These are phyloP conservation scores for Cornus controversa DNA, from an alignment of 148 eudicot genomes.

Conservation along the genomic window DNA sequence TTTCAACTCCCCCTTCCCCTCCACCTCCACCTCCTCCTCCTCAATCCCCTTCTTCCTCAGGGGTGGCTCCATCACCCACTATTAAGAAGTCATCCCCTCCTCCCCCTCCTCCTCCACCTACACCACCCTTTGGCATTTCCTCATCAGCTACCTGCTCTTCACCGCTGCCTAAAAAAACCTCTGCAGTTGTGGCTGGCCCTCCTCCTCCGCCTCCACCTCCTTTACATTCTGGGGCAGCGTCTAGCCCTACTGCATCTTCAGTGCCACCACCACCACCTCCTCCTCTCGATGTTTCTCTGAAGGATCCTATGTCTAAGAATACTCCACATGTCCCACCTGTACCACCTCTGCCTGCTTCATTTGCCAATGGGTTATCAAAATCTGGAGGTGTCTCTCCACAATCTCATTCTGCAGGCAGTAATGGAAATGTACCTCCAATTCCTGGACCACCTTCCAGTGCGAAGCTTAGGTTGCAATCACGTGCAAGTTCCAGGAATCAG, in stretches of 20 bases:
- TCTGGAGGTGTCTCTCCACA: slow-evolving; percentile 30
- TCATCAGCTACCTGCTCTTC: slow-evolving; percentile 7
- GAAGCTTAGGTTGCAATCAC: slow-evolving; percentile 46
- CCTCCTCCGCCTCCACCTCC: slow-evolving; percentile 45
- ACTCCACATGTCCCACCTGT: slow-evolving; percentile 46
- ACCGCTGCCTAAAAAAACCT: background rate
- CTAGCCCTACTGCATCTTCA: slow-evolving; percentile 20
- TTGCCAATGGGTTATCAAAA: slow-evolving; percentile 34
- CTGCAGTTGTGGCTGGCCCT: slow-evolving; percentile 20
- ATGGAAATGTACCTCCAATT: slow-evolving; percentile 56
- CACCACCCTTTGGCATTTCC: slow-evolving; percentile 10
- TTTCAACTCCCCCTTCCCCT: slow-evolving; percentile 15
- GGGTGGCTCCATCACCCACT: slow-evolving; percentile 4
- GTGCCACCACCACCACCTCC: slow-evolving; percentile 59
- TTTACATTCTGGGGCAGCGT: slow-evolving; percentile 11
- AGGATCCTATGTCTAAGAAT: slow-evolving; percentile 19
- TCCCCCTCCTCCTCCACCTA: slow-evolving; percentile 31
- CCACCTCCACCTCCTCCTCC: slow-evolving; percentile 9
- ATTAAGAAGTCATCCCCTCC: slow-evolving; percentile 20
- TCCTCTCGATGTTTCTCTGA: slow-evolving; percentile 27
- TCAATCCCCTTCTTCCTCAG: slow-evolving; percentile 1
- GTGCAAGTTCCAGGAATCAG: slow-evolving; percentile 38
- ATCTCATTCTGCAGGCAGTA: slow-evolving; percentile 34
- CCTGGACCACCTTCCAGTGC: slow-evolving; percentile 53
- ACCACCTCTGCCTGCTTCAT: slow-evolving; percentile 66